Conservation (phyloP, 306 rosid species). For the Herpetospermum pedunculosum region DNA sequence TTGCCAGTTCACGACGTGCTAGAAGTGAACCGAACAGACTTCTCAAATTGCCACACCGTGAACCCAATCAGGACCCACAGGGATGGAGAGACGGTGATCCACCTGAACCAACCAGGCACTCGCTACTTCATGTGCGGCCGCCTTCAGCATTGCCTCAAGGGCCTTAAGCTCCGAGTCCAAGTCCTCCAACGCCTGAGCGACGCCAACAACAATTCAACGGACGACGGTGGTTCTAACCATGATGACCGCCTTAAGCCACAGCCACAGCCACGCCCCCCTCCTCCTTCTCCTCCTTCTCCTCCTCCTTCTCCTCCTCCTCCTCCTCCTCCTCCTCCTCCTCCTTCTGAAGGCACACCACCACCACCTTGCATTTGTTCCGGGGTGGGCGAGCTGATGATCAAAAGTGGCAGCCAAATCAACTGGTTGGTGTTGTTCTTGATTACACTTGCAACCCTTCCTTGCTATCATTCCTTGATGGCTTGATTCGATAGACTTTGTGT, state of each 20-base stretch:
- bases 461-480: not conserved
- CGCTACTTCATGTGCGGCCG: constrained; percentile 76
- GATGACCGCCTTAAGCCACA: not conserved
- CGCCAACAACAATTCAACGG: constrained; percentile 18
- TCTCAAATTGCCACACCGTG: constrained; percentile 28
- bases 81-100: constrained; percentile 53
- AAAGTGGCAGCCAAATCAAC: not conserved
- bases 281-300: not conserved
- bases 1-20: constrained; percentile 61
- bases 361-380: constrained; percentile 1
- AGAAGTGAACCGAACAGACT: constrained; percentile 46
- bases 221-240: not conserved
- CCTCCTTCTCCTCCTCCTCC: not conserved
- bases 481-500: not conserved
- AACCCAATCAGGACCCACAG: constrained; percentile 32
- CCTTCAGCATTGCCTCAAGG: constrained; percentile 44
- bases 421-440: not conserved
- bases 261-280: not conserved
- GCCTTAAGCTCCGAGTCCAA: constrained; percentile 53
- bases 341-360: not conserved
- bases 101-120: constrained; percentile 24
- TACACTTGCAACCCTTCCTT: not conserved
- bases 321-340: no score
- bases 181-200: constrained; percentile 26
- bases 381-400: not conserved